A percentile compares a stretch with the other conserved stretches of the same genome.
These are phyloP conservation scores for Truncatella angustata DNA, from an alignment of 2,329 filamentous ascomycete genomes.

Conservation along the genomic window DNA sequence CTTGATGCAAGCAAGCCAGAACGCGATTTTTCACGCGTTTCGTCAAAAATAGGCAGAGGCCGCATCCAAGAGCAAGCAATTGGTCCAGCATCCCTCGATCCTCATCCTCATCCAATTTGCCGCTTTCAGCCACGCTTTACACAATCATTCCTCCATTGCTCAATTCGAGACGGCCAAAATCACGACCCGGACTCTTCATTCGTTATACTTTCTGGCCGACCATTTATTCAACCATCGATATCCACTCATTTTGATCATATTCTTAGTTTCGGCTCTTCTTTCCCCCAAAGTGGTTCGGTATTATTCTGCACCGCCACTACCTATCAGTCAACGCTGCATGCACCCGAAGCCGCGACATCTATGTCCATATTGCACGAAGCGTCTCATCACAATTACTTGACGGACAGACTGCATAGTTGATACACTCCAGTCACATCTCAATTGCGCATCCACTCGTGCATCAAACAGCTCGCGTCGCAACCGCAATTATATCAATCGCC, in stretches of 20 bases:
- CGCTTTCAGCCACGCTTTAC: neutral
- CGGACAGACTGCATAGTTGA: neutral
- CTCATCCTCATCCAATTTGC: neutral
- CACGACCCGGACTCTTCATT: slow-evolving; percentile 4
- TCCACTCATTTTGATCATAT: slow-evolving; percentile 5
- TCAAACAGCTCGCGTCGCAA: neutral
- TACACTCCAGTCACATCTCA: neutral
- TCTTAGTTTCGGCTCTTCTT: neutral
- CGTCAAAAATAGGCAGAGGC: slow-evolving; percentile 7
- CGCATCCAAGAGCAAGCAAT: slow-evolving; percentile 4
- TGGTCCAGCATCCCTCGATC: neutral
- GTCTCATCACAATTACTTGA: neutral
- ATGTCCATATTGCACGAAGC: neutral
- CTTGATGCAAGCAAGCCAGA: slow-evolving; percentile 9
- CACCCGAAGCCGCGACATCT: slow-evolving; percentile 1
- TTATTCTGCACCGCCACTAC: neutral
- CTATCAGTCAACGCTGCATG: neutral
- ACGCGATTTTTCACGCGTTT: slow-evolving; percentile 9
- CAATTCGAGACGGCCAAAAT: neutral
- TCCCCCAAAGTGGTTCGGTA: neutral
- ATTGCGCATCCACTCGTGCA: neutral
- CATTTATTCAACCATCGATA: neutral
- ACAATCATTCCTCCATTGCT: slow-evolving; percentile 1
- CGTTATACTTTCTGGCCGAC: neutral
- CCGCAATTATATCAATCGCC: too few species aligned